Percentiles rank a stretch among this genome's conserved stretches.
Evolutionary conservation across 73 alveolate genomes (phyloP).

Genomic region (Effrenium voratum): DNA sequence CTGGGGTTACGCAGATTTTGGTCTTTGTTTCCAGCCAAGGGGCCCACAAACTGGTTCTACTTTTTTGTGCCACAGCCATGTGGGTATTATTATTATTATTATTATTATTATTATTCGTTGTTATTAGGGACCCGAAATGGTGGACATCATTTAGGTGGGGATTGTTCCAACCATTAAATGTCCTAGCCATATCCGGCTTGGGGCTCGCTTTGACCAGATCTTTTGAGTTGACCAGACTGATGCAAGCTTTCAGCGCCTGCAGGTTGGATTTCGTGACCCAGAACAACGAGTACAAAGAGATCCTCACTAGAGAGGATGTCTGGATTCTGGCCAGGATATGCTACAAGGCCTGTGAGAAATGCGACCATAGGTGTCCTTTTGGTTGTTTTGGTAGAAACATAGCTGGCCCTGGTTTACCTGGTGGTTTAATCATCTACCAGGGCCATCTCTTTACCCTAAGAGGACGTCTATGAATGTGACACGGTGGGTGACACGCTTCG

Average conservation of each 20-base stretch:
- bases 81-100: too few relatives aligned
- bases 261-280: slow-evolving; percentile 63
- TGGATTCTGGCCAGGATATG: slow-evolving; percentile 69
- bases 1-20: background rate
- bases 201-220: too few relatives aligned
- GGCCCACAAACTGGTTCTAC: background rate
- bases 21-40: background rate
- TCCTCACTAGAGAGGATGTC: slow-evolving; percentile 47
- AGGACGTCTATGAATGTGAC: too few relatives aligned
- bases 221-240: too few relatives aligned
- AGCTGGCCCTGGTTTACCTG: background rate
- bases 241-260: background rate
- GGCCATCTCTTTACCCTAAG: background rate
- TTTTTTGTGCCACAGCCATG: too few relatives aligned
- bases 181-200: too few relatives aligned
- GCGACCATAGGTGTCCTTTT: background rate
- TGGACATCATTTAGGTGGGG: too few relatives aligned
- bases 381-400: background rate
- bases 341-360: slow-evolving; percentile 34
- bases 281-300: slow-evolving; percentile 43
- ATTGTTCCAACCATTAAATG: too few relatives aligned
- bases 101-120: too few relatives aligned
- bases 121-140: too few relatives aligned
- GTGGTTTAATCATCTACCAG: background rate
- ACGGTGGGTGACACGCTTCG: too few relatives aligned